Conservation (phyloP, 78 protist genomes). For the Polysphondylium violaceum region DNA sequence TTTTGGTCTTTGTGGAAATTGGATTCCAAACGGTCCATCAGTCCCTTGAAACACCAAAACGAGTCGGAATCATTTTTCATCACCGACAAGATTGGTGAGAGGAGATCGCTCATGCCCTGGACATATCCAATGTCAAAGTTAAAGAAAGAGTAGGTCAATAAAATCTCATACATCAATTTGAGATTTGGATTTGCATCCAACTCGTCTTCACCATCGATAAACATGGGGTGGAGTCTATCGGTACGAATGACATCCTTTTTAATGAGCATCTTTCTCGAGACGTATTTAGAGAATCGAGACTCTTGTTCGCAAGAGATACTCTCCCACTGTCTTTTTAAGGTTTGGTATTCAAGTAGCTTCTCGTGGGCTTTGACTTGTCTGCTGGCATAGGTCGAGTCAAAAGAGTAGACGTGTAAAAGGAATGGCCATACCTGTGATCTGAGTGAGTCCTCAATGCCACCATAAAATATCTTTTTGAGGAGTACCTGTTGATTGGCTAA, state of each 20-base stretch:
- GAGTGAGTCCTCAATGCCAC: slow-evolving; percentile 72
- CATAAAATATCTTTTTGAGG: slow-evolving; percentile 72
- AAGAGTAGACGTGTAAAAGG: slow-evolving; percentile 66
- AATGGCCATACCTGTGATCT: slow-evolving; percentile 84
- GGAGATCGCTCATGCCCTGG: slow-evolving; percentile 86
- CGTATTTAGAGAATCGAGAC: slow-evolving; percentile 35
- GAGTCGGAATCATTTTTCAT: slow-evolving; percentile 50
- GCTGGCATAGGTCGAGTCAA: slow-evolving; percentile 55
- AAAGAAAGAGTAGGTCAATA: slow-evolving; percentile 78
- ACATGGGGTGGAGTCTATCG: slow-evolving; percentile 75
- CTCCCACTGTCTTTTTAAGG: slow-evolving; percentile 75
- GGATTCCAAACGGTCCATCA: slow-evolving; percentile 71
- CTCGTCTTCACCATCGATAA: slow-evolving; percentile 17
- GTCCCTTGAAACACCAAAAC: slow-evolving; percentile 84
- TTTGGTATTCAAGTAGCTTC: slow-evolving; percentile 48
- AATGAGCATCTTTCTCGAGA: slow-evolving; percentile 31
- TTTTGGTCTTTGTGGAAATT: slow-evolving; percentile 84
- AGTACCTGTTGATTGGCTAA: slow-evolving; percentile 47
- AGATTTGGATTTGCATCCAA: slow-evolving; percentile 25
- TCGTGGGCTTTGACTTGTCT: slow-evolving; percentile 55
- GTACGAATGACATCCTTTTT: slow-evolving; percentile 84
- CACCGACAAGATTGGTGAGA: slow-evolving; percentile 65
- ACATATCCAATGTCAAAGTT: slow-evolving; percentile 86
- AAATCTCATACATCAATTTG: slow-evolving; percentile 36
- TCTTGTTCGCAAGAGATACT: slow-evolving; percentile 70